Conservation (phyloP, 192 early-diverging fungal genomes). For the Podila minutissima region DNA sequence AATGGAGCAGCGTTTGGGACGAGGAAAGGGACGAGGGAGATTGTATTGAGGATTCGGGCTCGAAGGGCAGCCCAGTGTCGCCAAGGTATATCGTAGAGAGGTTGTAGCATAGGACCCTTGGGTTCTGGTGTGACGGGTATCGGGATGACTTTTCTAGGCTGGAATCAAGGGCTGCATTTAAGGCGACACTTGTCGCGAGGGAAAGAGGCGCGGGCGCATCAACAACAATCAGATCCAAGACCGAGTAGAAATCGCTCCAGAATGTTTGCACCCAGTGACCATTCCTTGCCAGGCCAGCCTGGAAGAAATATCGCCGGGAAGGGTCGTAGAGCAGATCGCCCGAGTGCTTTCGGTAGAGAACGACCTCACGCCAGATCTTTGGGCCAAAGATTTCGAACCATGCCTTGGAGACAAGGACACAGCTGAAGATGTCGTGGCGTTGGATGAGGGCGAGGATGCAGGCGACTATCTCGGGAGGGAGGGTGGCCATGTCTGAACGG, state of each 20-base stretch:
- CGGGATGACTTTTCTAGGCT: too few species aligned
- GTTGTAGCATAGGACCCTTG: not conserved
- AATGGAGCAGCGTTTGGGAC: not conserved
- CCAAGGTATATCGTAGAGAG: not conserved
- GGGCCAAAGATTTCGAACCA: constrained; percentile 3
- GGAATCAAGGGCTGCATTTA: too few species aligned
- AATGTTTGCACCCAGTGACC: constrained; percentile 1
- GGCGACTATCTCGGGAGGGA: not conserved
- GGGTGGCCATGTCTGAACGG: not conserved
- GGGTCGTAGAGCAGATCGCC: not conserved
- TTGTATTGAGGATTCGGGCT: not conserved
- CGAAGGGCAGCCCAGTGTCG: not conserved
- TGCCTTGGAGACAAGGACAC: not conserved
- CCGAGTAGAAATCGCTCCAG: constrained; percentile 1
- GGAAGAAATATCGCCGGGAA: not conserved
- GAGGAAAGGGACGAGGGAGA: not conserved
- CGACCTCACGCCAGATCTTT: not conserved
- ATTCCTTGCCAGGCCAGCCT: constrained; percentile 2
- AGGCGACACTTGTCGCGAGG: not conserved
- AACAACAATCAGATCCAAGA: not conserved
- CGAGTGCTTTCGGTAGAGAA: not conserved
- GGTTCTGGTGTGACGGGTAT: not conserved
- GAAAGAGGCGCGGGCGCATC: not conserved
- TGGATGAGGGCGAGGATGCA: not conserved
- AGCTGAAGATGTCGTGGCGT: constrained; percentile 1